phyloP scores from a whole-genome alignment of 306 rosid species.

The Sophora flavescens region DNA sequence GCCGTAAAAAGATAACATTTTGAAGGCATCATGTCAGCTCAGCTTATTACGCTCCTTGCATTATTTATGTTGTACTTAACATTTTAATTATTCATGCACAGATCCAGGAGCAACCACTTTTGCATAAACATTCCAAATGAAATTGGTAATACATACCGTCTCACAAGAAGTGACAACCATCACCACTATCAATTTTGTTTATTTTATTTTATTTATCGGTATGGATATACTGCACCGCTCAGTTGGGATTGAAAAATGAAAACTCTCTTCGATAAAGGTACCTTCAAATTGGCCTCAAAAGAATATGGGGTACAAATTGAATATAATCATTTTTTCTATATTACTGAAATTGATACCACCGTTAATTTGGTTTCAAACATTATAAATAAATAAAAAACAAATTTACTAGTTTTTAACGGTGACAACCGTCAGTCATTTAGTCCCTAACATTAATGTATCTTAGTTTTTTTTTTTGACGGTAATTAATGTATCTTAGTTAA shows the following conservation, averaged over 20 bases:
- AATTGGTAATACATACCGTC: neutral
- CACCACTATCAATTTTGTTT: neutral
- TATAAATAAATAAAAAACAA: too few species aligned
- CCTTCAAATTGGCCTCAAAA: conserved; percentile 29
- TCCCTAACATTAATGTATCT: too few species aligned
- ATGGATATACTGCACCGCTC: neutral
- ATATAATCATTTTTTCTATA: too few species aligned
- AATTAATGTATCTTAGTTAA: too few species aligned
- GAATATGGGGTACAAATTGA: conserved; percentile 3
- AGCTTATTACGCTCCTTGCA: conserved; percentile 24
- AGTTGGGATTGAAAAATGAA: conserved; percentile 22
- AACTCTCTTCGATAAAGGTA: conserved; percentile 8
- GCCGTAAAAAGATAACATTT: conserved; percentile 39
- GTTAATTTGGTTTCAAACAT: too few species aligned
- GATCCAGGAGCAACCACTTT: neutral
- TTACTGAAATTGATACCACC: too few species aligned
- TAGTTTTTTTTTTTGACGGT: too few species aligned
- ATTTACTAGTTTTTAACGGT: too few species aligned
- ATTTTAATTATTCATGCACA: conserved; percentile 20
- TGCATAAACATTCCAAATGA: neutral
- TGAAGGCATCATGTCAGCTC: conserved; percentile 9
- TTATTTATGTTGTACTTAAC: neutral
- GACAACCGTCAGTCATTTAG: too few species aligned
- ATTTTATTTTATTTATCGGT: too few species aligned
- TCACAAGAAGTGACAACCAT: too few species aligned